Base-by-base conservation (phyloP, 139 green algal genomes). In the Chlorokybus atmophyticus region DNA sequence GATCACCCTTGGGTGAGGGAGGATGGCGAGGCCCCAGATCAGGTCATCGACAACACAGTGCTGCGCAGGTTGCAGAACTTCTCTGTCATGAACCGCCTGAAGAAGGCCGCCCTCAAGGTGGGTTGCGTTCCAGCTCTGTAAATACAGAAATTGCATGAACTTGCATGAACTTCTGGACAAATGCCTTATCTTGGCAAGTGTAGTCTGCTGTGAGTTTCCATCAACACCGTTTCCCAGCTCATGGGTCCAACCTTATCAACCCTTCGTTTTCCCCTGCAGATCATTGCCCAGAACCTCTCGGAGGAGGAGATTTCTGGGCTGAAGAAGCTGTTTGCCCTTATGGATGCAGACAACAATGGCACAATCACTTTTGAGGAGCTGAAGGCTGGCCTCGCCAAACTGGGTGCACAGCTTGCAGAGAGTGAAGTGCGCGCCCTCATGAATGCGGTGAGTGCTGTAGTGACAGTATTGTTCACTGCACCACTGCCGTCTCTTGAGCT, bases 31-130 rank as follows among this genome's bases (percentile, higher is more conserved):
- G 86, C 85, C 8, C 67, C 73, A 2, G 80, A 88, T 52, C 74
- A 74, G 51, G 75, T 80, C 25, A 60, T 88, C 29, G 82, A 91
- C 60, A 78, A 84, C 40, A 81, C 68, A 10, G 85, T 98, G 41
- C 50, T 94, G 17, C 76, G 68, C 23, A 80, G 87, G 51, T 80
- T 98, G 55, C 79, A 82, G 60, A 75, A 83, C 27, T 99, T 97
- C 77, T 78, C 81, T n/a, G 72, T 42, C 51, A 89, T 94, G 79
- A 95, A 95, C 80, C 87, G 87, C 58, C 76, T 99, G 31, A 95
- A 97, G 77, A 93, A 94, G 65, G 75, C 92, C 73, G 92, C 91
- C 0, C 71, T 97, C 56, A 68, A 54, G 57, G 63, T 71, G 30
- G 32, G 29, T n/a, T n/a, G n/a, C n/a, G n/a, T n/a, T n/a, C n/a